phyloP scores from a whole-genome alignment of 2,329 filamentous ascomycete species.

The Arachnomyces sp. region DNA sequence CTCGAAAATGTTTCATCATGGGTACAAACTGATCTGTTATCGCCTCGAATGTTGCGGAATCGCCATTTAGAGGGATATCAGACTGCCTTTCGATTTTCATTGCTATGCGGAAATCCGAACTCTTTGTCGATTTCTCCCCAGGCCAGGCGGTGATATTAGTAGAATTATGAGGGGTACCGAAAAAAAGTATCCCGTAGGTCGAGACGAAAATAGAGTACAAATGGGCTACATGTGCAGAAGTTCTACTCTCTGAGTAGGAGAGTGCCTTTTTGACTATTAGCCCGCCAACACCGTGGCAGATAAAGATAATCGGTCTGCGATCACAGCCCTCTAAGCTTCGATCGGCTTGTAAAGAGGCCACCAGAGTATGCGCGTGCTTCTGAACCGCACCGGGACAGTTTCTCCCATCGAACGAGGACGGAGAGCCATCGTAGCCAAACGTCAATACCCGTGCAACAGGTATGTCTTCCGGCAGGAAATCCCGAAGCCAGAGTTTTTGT shows the following conservation, averaged over 20 bases:
- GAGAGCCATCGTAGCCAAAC: constrained; percentile 12
- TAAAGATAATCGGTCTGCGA: constrained; percentile 28
- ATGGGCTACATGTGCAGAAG: constrained; percentile 18
- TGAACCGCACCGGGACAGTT: constrained; percentile 7
- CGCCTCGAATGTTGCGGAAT: constrained; percentile 25
- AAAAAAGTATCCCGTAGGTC: constrained; percentile 29
- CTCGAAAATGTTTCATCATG: constrained; percentile 26
- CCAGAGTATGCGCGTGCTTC: constrained; percentile 21
- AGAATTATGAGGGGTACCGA: constrained; percentile 30
- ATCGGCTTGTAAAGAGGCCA: constrained; percentile 25
- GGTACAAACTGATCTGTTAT: constrained; percentile 28
- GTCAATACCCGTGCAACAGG: constrained; percentile 13
- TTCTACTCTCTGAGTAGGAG: constrained; percentile 16
- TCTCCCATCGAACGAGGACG: constrained; percentile 3
- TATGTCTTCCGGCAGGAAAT: constrained; percentile 9
- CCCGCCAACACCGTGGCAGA: constrained; percentile 32
- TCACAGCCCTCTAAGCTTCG: constrained; percentile 15
- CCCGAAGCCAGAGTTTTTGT: constrained; percentile 5
- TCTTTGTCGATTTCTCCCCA: constrained; percentile 2
- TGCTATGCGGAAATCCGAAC: constrained; percentile 1
- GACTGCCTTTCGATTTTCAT: constrained; percentile 5
- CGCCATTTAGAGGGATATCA: constrained; percentile 23
- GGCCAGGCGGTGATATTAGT: constrained; percentile 21
- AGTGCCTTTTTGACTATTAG: constrained; percentile 30
- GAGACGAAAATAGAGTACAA: constrained; percentile 23